A percentile compares a stretch with the other conserved stretches of the same genome.
These are phyloP conservation scores for Ophiognomonia clavigignenti-juglandacearum DNA, from an alignment of 2,329 filamentous ascomycete genomes.

Conservation along the genomic window DNA sequence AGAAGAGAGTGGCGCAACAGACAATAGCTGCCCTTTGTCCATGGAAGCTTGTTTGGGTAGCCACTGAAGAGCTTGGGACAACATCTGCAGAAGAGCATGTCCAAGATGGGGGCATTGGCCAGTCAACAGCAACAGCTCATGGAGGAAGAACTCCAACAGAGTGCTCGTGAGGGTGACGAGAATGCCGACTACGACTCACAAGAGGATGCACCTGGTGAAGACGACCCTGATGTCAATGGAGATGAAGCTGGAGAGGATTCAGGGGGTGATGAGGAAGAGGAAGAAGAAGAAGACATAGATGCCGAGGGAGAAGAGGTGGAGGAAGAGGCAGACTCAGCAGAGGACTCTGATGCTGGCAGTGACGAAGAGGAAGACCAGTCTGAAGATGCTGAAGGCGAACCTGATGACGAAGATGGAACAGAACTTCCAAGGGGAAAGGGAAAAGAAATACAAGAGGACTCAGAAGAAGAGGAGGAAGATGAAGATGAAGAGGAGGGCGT, in stretches of 20 bases:
- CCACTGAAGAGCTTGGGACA: slow-evolving; percentile 2
- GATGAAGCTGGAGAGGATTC: slow-evolving; percentile 31
- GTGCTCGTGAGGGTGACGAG: slow-evolving; percentile 46
- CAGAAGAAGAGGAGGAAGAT: slow-evolving; percentile 16
- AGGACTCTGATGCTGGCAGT: slow-evolving; percentile 17
- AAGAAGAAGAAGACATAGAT: slow-evolving; percentile 36
- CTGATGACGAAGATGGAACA: slow-evolving; percentile 22
- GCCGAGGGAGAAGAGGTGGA: slow-evolving; percentile 30
- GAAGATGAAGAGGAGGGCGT: slow-evolving; percentile 48
- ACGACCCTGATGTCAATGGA: slow-evolving; percentile 25
- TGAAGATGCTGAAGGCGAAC: slow-evolving; percentile 27
- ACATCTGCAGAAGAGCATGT: slow-evolving; percentile 2
- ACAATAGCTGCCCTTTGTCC: slow-evolving; percentile 6
- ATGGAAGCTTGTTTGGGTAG: slow-evolving; percentile 5
- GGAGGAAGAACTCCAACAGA: slow-evolving; percentile 55
- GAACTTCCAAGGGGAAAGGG: slow-evolving; percentile 11
- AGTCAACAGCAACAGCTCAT: slow-evolving; percentile 38
- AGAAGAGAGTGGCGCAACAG: slow-evolving; percentile 14
- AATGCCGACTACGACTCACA: slow-evolving; percentile 30
- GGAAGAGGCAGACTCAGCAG: slow-evolving; percentile 21
- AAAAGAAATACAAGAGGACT: slow-evolving; percentile 18
- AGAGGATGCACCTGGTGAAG: slow-evolving; percentile 29
- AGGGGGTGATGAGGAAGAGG: slow-evolving; percentile 34
- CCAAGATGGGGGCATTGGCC: slow-evolving; percentile 33
- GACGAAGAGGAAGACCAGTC: slow-evolving; percentile 19